Base-by-base conservation (phyloP, 192 early-diverging fungal genomes). In the Nowakowskiella sp. region DNA sequence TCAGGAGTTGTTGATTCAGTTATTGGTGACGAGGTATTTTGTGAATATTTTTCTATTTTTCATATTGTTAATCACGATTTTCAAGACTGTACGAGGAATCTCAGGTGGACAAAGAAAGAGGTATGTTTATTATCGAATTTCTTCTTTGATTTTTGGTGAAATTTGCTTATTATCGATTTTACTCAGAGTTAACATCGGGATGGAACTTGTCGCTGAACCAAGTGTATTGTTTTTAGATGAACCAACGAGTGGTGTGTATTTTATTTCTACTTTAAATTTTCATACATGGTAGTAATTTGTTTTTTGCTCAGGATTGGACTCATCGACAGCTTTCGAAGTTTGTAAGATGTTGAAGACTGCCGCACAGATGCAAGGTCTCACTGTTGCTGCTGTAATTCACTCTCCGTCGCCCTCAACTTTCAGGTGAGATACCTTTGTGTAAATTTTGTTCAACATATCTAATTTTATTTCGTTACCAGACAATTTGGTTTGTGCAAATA, bases 211-310 rank as follows among this genome's bases (percentile, higher is more conserved):
- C 7, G 83, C 87, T 16, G 72, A 10, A 27, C 34, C 57, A 2
- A n/a, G 25, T 32, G 6, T 53, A 54, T 54, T 53, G 31, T 55
- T 95, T 71, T 72, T 92, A 51, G 90, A 92, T 68, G 92, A 74
- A 45, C 92, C 92, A 42, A 92, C 89, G 3, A 88, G 85, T 21
- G 92, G 71, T 6, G n/a, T n/a, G n/a, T n/a, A n/a, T n/a, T n/a
- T n/a, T n/a, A n/a, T n/a, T n/a, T n/a, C n/a, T n/a, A n/a, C n/a
- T n/a, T n/a, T n/a, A n/a, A n/a, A n/a, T n/a, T n/a, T n/a, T n/a
- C n/a, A n/a, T n/a, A n/a, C n/a, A n/a, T n/a, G n/a, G n/a, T n/a
- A n/a, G n/a, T n/a, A n/a, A n/a, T n/a, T 62, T 86, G 42, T 83
- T 86, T 51, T 56, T 82, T 58, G 84, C n/a, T 39, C 36, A 13